Evolutionary conservation across 225 moss, liverwort and hornwort species (phyloP), one percentile per base, ranked within the genome.

Genomic region (Bryum argenteum): DNA sequence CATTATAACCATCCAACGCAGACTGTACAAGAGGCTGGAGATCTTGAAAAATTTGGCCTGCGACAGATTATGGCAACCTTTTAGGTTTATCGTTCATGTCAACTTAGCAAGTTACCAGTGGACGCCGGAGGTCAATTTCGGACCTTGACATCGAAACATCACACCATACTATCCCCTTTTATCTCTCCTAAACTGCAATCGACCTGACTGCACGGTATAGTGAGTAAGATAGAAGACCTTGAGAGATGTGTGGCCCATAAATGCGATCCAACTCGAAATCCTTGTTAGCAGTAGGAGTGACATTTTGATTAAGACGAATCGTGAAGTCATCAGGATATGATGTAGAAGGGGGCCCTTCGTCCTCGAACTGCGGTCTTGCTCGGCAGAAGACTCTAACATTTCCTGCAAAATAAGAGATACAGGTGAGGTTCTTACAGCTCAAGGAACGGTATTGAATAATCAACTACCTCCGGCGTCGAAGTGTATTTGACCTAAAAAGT

Each of bases 321-420:
- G 84, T 88, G 52, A 78, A 84, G 59, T 99, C 92, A 53, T 91
- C 92, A 12, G 92, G 98, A 66, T 89, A 99, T 55, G 92, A 84
- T 21, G 87, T 88, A 63, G 87, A 85, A 61, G 89, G 85, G 11
- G 89, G 75, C n/a, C 92, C 98, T 88, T 99, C 98, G 57, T 94
- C 89, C 76, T 99, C 98, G 71, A 99, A 99, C 79, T 94, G 89
- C 41, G 98, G 98, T 73, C 94, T 85, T 68, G 92, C 94, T 60
- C 94, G 91, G 64, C 98, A 87, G 54, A 88, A 85, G 1, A 99
- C 92, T 68, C 91, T 89, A 15, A 92, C 80, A 77, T 91, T 94
- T 37, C 89, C 89, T 89, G 80, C 63, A 87, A 53, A 45, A 45
- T 69, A 15, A 71, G 79, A 60, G 16, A 44, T 64, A 33, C 38